These are phyloP conservation scores for Xylaria sp. DNA, from an alignment of 495 filamentous ascomycete genomes.

Conservation along the genomic window DNA sequence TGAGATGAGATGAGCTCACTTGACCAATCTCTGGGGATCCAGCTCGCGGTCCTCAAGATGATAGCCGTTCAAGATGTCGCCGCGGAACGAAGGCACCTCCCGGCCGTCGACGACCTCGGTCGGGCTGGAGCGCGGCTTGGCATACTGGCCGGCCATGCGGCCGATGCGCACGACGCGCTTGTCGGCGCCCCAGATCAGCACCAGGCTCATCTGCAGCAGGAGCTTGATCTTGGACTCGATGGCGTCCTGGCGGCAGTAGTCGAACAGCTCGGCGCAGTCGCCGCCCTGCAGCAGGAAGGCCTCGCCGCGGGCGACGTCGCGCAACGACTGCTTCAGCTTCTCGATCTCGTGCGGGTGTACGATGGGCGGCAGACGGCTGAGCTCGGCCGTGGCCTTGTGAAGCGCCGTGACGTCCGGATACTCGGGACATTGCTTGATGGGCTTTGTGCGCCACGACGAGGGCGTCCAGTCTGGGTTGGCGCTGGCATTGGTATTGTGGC, in stretches of 20 bases:
- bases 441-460: conserved; percentile 85
- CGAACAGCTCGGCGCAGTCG: conserved; percentile 96
- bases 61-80: conserved; percentile 95
- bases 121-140: conserved; percentile 90
- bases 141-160: conserved; percentile 96
- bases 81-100: conserved; percentile 87
- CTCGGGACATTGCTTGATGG: conserved; percentile 87
- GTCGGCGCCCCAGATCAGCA: conserved; percentile 86
- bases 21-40: conserved; percentile 83
- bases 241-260: conserved; percentile 88
- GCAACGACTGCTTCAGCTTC: conserved; percentile 75
- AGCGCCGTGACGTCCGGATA: conserved; percentile 75
- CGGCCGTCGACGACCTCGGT: conserved; percentile 82
- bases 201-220: conserved; percentile 92
- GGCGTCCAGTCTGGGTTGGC: conserved; percentile 58
- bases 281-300: conserved; percentile 96
- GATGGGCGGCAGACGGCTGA: conserved; percentile 81
- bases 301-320: conserved; percentile 88
- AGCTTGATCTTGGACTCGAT: conserved; percentile 98
- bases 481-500: background rate
- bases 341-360: conserved; percentile 88
- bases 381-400: conserved; percentile 69
- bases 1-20: conserved; percentile 42
- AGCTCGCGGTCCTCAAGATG: conserved; percentile 70
- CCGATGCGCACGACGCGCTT: conserved; percentile 95